Conservation (phyloP, 2,329 filamentous ascomycete species). For the Endothia cerciana region DNA sequence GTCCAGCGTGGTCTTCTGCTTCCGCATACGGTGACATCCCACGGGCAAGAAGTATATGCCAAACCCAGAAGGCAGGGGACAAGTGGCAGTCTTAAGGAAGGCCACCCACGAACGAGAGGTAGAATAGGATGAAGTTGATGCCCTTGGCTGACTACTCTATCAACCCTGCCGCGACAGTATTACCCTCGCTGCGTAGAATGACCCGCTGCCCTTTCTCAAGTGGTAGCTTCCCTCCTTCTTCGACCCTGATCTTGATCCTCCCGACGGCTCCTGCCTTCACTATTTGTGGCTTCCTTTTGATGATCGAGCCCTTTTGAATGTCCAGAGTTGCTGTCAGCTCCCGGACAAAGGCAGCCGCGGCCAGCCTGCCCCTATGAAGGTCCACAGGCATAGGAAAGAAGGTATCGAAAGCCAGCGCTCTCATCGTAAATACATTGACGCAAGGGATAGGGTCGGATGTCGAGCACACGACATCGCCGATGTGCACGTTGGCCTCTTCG, state of each 20-base stretch:
- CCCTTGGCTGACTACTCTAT: conserved; percentile 62
- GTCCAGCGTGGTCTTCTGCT: too few relatives aligned
- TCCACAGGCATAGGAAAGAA: conserved; percentile 88
- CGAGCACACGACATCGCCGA: conserved; percentile 86
- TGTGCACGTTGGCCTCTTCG: conserved; percentile 78
- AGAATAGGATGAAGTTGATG: neutral
- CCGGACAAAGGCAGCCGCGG: conserved; percentile 75
- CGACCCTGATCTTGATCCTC: conserved; percentile 74
- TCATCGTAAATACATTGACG: conserved; percentile 75
- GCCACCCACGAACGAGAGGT: too few relatives aligned
- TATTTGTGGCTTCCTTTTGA: conserved; percentile 84
- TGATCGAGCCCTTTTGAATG: conserved; percentile 73
- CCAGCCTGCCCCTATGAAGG: conserved; percentile 82
- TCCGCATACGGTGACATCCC: too few relatives aligned
- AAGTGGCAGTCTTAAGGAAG: too few relatives aligned
- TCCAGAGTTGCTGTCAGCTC: conserved; percentile 76
- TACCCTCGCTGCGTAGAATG: conserved; percentile 77
- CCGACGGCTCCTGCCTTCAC: conserved; percentile 80
- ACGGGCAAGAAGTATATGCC: too few relatives aligned
- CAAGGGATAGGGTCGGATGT: conserved; percentile 69
- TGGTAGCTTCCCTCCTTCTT: conserved; percentile 65
- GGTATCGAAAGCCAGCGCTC: conserved; percentile 87
- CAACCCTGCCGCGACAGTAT: conserved; percentile 85
- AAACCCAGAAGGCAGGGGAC: too few relatives aligned
- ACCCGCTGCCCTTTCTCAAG: conserved; percentile 80